Percentiles rank a stretch among this genome's conserved stretches.
Conservation (phyloP, 2,329 filamentous ascomycete genomes). For the Cylindrodendrum hubeiense region DNA sequence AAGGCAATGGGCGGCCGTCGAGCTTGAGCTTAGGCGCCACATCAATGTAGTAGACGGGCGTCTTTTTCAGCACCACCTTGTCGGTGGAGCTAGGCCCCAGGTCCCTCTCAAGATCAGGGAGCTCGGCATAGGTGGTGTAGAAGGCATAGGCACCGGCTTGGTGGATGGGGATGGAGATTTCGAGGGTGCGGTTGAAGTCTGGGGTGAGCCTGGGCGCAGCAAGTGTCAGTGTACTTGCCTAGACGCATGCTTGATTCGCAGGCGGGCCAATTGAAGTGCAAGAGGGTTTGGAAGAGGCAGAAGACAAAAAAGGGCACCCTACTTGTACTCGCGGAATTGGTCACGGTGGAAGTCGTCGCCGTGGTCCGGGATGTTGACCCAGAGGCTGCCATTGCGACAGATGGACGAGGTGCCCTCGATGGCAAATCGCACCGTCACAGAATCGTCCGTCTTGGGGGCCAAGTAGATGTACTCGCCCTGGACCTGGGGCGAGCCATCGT, state of each 20-base stretch:
- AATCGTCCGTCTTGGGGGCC: slow-evolving; percentile 78
- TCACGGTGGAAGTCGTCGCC: slow-evolving; percentile 82
- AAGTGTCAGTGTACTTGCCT: slow-evolving; percentile 24
- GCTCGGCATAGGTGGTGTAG: slow-evolving; percentile 90
- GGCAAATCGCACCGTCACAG: slow-evolving; percentile 86
- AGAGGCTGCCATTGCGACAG: slow-evolving; percentile 92
- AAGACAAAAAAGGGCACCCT: slow-evolving; percentile 48
- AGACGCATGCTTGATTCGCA: not conserved
- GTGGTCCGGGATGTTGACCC: slow-evolving; percentile 92
- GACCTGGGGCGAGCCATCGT: slow-evolving; percentile 92
- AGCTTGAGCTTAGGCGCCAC: slow-evolving; percentile 85
- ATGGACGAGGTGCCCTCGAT: slow-evolving; percentile 97
- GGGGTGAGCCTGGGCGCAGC: slow-evolving; percentile 75
- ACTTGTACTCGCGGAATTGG: slow-evolving; percentile 91
- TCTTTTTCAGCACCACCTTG: slow-evolving; percentile 70
- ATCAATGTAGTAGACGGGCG: slow-evolving; percentile 90
- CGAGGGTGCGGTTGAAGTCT: slow-evolving; percentile 91
- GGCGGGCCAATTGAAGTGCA: slow-evolving; percentile 15
- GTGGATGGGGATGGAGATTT: slow-evolving; percentile 89
- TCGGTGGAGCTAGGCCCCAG: slow-evolving; percentile 38
- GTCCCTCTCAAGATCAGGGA: slow-evolving; percentile 72
- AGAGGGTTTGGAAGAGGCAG: not conserved
- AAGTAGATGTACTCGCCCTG: slow-evolving; percentile 93
- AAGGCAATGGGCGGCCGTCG: slow-evolving; percentile 79
- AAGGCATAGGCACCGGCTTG: slow-evolving; percentile 91